These are phyloP conservation scores for Nymphaea colorata DNA, from an alignment of 164 flowering plant genomes.

Conservation along the genomic window DNA sequence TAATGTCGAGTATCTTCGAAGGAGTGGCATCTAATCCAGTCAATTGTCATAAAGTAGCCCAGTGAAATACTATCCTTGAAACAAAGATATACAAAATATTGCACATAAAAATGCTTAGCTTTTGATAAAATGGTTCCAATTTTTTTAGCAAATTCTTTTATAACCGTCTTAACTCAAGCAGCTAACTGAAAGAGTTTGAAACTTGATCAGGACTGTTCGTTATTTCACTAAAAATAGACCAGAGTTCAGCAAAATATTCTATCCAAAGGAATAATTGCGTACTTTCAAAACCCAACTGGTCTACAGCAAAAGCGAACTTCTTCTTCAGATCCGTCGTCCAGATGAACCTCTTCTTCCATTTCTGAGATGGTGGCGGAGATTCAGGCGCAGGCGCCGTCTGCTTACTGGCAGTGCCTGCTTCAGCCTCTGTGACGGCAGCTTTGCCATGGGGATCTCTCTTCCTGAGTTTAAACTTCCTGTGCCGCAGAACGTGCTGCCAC, in stretches of 20 bases:
- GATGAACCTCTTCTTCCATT: neutral
- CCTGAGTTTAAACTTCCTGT: neutral
- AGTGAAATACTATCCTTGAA: neutral
- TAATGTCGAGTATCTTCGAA: neutral
- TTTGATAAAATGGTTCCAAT: too few relatives aligned
- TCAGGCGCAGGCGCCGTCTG: neutral
- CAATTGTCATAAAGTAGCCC: neutral
- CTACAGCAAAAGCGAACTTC: neutral
- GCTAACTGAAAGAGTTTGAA: too few relatives aligned
- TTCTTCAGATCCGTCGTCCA: neutral
- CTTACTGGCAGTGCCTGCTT: neutral
- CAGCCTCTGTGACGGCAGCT: neutral
- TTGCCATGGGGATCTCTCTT: neutral
- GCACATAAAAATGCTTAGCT: too few relatives aligned
- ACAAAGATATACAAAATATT: too few relatives aligned
- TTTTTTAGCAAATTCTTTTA: too few relatives aligned
- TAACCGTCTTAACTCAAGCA: too few relatives aligned
- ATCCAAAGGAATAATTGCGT: neutral
- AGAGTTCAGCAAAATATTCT: too few relatives aligned
- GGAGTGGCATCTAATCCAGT: neutral
- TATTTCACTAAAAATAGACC: neutral
- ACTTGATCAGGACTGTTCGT: neutral
- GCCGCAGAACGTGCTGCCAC: neutral
- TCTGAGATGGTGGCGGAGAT: neutral
- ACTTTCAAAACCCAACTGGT: neutral